A percentile compares a stretch with the other conserved stretches of the same genome.
Conservation (phyloP, 73 alveolate species). For the Paramecium biaurelia region DNA sequence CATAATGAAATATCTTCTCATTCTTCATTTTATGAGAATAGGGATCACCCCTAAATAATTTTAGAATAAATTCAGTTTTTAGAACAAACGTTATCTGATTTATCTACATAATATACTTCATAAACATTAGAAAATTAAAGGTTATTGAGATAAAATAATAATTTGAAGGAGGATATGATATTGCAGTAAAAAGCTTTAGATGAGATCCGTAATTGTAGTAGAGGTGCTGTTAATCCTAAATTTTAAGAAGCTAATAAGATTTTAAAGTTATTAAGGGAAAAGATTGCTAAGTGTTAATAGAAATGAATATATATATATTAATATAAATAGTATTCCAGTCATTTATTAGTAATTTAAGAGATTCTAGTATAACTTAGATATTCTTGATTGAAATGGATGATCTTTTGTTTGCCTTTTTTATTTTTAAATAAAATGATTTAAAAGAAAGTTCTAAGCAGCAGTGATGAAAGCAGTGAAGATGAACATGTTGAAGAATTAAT, state of each 20-base stretch:
- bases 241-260: conserved; percentile 1
- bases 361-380: neutral
- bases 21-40: neutral
- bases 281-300: neutral
- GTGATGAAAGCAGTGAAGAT: conserved; percentile 54
- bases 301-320: neutral
- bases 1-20: neutral
- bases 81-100: conserved; percentile 11
- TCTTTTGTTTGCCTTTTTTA: neutral
- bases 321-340: neutral
- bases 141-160: neutral
- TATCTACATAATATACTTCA: neutral
- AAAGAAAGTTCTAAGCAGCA: conserved; percentile 55
- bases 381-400: neutral
- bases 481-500: conserved; percentile 60
- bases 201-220: neutral
- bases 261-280: neutral
- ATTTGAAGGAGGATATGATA: neutral
- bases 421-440: conserved; percentile 38
- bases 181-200: neutral
- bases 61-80: neutral
- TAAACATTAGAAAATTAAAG: neutral
- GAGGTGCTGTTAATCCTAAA: conserved; percentile 41
- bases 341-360: neutral
- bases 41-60: neutral